A percentile compares a stretch with the other conserved stretches of the same genome.
These are phyloP conservation scores for Actinidia polygama DNA, from an alignment of 179 eudicot species.

Conservation along the genomic window DNA sequence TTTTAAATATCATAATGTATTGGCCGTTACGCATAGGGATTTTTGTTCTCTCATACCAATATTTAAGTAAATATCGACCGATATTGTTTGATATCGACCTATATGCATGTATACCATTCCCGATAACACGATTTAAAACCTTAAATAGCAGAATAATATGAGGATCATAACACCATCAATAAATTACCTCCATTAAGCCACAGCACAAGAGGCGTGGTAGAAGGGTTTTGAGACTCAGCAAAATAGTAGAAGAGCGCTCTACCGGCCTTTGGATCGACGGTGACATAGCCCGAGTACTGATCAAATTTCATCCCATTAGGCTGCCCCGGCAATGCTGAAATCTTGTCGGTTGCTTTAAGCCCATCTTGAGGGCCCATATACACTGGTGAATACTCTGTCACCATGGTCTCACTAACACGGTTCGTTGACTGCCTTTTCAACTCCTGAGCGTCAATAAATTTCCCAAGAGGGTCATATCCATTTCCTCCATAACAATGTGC, in stretches of 20 bases:
- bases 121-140: too few species aligned
- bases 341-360: conserved; percentile 55
- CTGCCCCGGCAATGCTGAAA: conserved; percentile 67
- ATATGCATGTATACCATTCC: too few species aligned
- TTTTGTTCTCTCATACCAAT: too few species aligned
- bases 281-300: conserved; percentile 73
- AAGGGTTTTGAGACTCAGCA: conserved; percentile 45
- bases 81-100: too few species aligned
- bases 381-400: conserved; percentile 25
- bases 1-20: too few species aligned
- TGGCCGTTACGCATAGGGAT: too few species aligned
- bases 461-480: conserved; percentile 22
- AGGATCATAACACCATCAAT: not conserved
- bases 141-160: not conserved
- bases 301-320: conserved; percentile 53
- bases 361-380: conserved; percentile 44
- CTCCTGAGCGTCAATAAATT: not conserved
- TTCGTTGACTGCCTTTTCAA: not conserved
- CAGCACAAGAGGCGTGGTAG: conserved; percentile 42
- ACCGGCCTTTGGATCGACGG: conserved; percentile 47
- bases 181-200: conserved; percentile 50
- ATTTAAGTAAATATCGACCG: too few species aligned
- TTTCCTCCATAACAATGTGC: conserved; percentile 25
- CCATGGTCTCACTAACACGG: not conserved
- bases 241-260: conserved; percentile 70